Conservation (phyloP, 805 yeast genomes). For the Maudiozyma saulgeensis region DNA sequence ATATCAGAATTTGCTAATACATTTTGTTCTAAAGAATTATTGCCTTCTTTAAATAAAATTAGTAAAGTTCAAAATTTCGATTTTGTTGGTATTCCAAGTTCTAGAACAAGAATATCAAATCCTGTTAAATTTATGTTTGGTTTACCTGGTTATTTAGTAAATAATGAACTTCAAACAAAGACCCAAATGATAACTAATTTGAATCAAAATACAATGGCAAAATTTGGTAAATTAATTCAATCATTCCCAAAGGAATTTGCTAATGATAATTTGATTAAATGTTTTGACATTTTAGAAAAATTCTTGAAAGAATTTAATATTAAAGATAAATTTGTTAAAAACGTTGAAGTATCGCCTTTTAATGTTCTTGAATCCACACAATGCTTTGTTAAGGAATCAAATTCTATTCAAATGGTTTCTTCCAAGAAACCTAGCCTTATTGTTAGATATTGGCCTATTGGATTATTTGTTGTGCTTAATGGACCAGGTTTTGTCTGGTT, state of each 20-base stretch:
- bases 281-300: not conserved
- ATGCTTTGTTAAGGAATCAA: conserved; percentile 1
- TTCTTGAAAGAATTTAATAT: not conserved
- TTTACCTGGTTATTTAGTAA: conserved; percentile 14
- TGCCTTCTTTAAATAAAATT: conserved; percentile 4
- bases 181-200: conserved; percentile 1
- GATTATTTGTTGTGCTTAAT: conserved; percentile 34
- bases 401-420: not conserved
- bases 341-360: not conserved
- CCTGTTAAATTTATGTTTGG: not conserved
- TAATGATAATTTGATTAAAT: not conserved
- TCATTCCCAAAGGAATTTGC: not conserved
- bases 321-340: not conserved
- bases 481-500: conserved; percentile 44
- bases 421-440: conserved; percentile 32
- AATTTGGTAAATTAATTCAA: conserved; percentile 14
- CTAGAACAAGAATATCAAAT: not conserved
- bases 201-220: conserved; percentile 8
- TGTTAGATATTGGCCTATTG: conserved; percentile 60
- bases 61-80: conserved; percentile 4
- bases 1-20: not conserved
- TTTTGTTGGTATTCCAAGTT: conserved; percentile 5
- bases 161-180: conserved; percentile 11
- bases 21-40: conserved; percentile 2
- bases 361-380: conserved; percentile 6